Conservation (phyloP, 2,329 filamentous ascomycete species). For the Aspergillus quadrilineatus region DNA sequence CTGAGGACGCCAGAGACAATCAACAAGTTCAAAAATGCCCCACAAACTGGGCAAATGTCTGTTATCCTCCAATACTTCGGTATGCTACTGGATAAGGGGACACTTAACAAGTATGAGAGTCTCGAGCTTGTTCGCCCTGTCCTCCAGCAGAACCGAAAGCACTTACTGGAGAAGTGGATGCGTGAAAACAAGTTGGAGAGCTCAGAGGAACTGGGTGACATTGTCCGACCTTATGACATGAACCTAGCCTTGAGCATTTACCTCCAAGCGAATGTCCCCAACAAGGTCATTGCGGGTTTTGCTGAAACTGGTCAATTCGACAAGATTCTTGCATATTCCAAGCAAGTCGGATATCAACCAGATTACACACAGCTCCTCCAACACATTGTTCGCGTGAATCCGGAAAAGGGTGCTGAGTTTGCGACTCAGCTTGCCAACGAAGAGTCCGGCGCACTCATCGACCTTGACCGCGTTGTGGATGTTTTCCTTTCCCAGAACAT, state of each 20-base stretch:
- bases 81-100: slow-evolving; percentile 92
- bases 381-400: slow-evolving; percentile 86
- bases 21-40: slow-evolving; percentile 87
- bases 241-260: slow-evolving; percentile 86
- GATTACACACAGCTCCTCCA: slow-evolving; percentile 91
- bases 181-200: slow-evolving; percentile 93
- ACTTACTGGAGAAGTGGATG: slow-evolving; percentile 96
- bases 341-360: slow-evolving; percentile 83
- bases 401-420: slow-evolving; percentile 93
- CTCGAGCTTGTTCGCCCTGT: slow-evolving; percentile 91
- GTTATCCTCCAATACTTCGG: slow-evolving; percentile 97
- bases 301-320: slow-evolving; percentile 97
- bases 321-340: slow-evolving; percentile 89
- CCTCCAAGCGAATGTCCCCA: slow-evolving; percentile 80
- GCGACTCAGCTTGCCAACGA: slow-evolving; percentile 89
- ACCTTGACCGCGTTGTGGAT: slow-evolving; percentile 91
- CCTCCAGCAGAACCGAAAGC: slow-evolving; percentile 88
- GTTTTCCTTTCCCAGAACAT: slow-evolving; percentile 98
- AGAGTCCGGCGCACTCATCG: slow-evolving; percentile 81
- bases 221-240: slow-evolving; percentile 85
- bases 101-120: slow-evolving; percentile 88
- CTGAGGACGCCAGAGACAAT: slow-evolving; percentile 92
- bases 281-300: slow-evolving; percentile 93
- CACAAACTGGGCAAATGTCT: slow-evolving; percentile 72
- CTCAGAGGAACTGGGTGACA: slow-evolving; percentile 93